Evolutionary conservation across 257 asterid genomes (phyloP), one percentile per base, ranked within the genome.

Genomic region (Plantago ovata): DNA sequence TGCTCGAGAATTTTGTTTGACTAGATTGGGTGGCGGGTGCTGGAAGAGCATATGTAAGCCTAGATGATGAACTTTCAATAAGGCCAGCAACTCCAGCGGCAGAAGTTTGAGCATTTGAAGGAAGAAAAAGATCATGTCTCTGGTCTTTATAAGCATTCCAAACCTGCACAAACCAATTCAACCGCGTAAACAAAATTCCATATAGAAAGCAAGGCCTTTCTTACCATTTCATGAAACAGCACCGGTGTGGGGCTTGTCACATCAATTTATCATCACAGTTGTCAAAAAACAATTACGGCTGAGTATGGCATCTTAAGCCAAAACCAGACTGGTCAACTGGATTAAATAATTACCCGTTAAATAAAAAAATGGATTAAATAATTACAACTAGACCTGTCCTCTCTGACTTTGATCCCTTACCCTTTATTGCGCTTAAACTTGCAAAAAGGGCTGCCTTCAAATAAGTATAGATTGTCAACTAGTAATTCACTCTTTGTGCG

Each of bases 11-110:
- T 62, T 62, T 78, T 4, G 69, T 45, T 71, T 70, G 86, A 70
- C 79, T 64, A 53, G 79, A 62, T 33, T 83, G 95, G 1, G 80
- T 68, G 10, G 86, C 84, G 15, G 95, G 94, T n/a, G 89, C 95
- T 3, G 96, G 69, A 54, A 92, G 82, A 16, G 96, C 95, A 58
- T 92, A 82, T 36, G 94, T 72, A 62, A 84, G 83, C 72, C 86
- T 62, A 23, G 95, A 81, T 8, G 94, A 83, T 12, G 98, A 88
- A 69, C 79, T 82, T 68, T 92, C 96, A 22, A 92, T 92, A 48
- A 92, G 87, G 75, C 98, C 98, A 51, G 98, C 98, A 74, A 92
- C 89, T 46, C 98, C 98, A 43, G 98, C 98, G 49, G 95, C 94
- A 53, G 98, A 85, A 65, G 95, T 84, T 73, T 88, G 98, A 51